Base-by-base conservation (phyloP, 163 green algal species). In the Chloromonas sp. region DNA sequence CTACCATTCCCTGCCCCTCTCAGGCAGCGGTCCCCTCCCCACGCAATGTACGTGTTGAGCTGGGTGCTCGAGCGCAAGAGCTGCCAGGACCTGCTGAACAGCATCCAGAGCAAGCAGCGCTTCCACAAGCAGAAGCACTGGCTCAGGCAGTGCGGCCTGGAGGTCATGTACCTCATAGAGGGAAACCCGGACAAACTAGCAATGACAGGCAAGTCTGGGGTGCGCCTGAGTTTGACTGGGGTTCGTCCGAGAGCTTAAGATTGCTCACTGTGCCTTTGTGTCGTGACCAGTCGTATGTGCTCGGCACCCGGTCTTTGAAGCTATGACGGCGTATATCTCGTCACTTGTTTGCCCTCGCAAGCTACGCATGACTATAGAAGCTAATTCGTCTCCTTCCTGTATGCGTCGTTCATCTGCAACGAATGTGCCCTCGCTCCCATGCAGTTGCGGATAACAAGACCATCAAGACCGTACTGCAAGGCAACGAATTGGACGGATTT, bases 31-130 rank as follows among this genome's bases (percentile, higher is more conserved):
- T 60, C 1, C 0, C 2, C n/a, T 5, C 81, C 86, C 0, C 14
- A 57, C 14, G 14, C 57, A 1, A 88, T 93, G 90, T 97, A 90
- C 60, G 89, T 96, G 81, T 85, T 97, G 82, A 94, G 97, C 85
- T 92, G 83, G 3, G 79, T 98, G 0, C 8, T 96, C 70, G 94
- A 97, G 91, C 92, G 94, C 84, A 97, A 97, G 94, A 84, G 82
- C 58, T 57, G 89, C 14, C 60, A 89, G 5, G 94, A 97, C 86
- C 86, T 97, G 85, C 14, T 92, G 8, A 1, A 15, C 11, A 91
- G 85, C 14, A 94, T 97, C 82, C 88, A 86, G 61, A 36, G 58
- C 2, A 77, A 84, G 60, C 83, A 81, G 2, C 89, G 86, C 14
- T 97, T 95, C 86, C 83, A 88, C 14, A 79, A 82, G 59, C 94